phyloP scores from a whole-genome alignment of 2,329 filamentous ascomycete species.

The Nannizziopsis arthrosporioides region DNA sequence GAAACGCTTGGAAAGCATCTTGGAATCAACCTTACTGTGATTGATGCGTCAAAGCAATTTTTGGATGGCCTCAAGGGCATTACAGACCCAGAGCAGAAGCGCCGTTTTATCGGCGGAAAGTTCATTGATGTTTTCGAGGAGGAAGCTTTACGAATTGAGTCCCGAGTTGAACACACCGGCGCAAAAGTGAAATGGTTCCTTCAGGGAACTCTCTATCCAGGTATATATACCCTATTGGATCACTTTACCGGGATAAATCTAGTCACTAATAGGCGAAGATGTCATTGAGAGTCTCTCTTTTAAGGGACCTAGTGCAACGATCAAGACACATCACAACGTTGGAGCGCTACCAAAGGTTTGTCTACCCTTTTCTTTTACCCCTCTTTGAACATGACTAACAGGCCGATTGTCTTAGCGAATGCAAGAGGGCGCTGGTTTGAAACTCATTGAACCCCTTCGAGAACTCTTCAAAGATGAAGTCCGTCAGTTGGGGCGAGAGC shows the following conservation, averaged over 20 bases:
- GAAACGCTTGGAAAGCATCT: constrained; percentile 66
- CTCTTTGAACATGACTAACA: not conserved
- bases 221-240: constrained; percentile 20
- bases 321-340: constrained; percentile 59
- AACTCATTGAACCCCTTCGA: constrained; percentile 56
- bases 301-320: constrained; percentile 59
- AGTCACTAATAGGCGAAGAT: constrained; percentile 29
- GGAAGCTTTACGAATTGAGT: constrained; percentile 63
- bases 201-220: constrained; percentile 67
- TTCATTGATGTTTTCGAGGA: constrained; percentile 77
- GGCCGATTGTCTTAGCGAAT: constrained; percentile 32
- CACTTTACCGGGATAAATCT: not conserved
- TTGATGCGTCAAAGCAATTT: constrained; percentile 69
- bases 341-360: constrained; percentile 48
- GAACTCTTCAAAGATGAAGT: constrained; percentile 75
- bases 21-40: constrained; percentile 79
- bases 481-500: constrained; percentile 50
- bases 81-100: constrained; percentile 70
- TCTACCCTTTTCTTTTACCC: not conserved
- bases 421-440: constrained; percentile 26
- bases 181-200: constrained; percentile 76
- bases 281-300: constrained; percentile 61
- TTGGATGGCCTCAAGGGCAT: constrained; percentile 65
- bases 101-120: constrained; percentile 69
- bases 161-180: constrained; percentile 46